These are phyloP conservation scores for Saccharomyces hybrid DNA, from an alignment of 1,139 yeast species.

Conservation along the genomic window DNA sequence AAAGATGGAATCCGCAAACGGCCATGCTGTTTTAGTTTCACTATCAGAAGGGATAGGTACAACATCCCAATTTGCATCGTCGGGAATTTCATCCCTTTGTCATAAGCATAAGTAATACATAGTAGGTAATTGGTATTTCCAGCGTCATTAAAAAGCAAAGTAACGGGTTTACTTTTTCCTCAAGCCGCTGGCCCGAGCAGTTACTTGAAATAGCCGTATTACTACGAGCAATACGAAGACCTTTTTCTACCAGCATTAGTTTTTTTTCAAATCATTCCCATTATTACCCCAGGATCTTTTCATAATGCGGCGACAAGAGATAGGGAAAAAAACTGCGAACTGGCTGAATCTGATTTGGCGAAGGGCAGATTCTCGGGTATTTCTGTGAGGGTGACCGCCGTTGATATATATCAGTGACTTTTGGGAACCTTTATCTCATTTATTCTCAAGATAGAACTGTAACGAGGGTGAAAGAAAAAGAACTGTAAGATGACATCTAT, in stretches of 20 bases:
- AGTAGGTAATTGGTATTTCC: background rate
- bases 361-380: background rate
- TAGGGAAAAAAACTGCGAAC: background rate
- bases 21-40: conserved; percentile 90
- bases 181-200: background rate
- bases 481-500: background rate
- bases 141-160: background rate
- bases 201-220: background rate
- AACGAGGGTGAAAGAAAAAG: background rate
- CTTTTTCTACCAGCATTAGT: background rate
- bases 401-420: background rate
- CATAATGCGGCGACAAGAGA: background rate
- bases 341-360: background rate
- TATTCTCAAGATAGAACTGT: background rate
- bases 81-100: conserved; percentile 87
- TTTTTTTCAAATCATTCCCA: background rate
- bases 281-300: background rate
- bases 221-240: background rate
- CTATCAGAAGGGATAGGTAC: conserved; percentile 85
- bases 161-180: background rate
- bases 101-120: conserved; percentile 5
- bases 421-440: background rate
- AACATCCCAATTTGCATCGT: conserved; percentile 95
- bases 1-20: conserved; percentile 75
- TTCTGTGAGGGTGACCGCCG: background rate